Evolutionary conservation across 2,329 filamentous ascomycete species (phyloP).

Genomic region (Cryphonectria parasitica): DNA sequence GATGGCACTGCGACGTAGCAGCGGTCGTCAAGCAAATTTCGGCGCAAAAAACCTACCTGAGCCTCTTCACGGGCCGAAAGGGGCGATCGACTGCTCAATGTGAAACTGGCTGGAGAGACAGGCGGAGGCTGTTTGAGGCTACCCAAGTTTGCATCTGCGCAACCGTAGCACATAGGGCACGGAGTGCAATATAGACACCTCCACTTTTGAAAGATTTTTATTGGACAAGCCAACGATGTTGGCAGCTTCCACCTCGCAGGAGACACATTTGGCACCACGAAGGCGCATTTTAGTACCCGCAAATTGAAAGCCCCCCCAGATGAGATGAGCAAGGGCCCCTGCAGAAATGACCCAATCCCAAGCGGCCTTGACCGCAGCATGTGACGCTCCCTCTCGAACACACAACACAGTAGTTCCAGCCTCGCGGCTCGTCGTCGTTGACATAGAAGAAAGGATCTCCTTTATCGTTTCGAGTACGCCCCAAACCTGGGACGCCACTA

Average conservation of each 20-base stretch:
- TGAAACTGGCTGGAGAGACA: slow-evolving; percentile 21
- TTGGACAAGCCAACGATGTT: background rate
- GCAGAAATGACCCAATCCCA: slow-evolving; percentile 7
- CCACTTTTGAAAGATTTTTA: slow-evolving; percentile 8
- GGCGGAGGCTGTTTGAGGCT: slow-evolving; percentile 3
- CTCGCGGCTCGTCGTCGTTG: background rate
- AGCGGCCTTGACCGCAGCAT: slow-evolving; percentile 3
- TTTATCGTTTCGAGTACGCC: background rate
- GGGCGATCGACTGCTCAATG: slow-evolving; percentile 11
- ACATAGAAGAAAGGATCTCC: background rate
- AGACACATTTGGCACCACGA: background rate
- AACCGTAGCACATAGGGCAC: slow-evolving; percentile 18
- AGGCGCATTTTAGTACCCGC: slow-evolving; percentile 1
- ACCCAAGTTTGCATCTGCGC: slow-evolving; percentile 21
- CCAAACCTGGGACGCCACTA: background rate
- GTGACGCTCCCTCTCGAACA: background rate
- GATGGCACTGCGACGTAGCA: slow-evolving; percentile 13
- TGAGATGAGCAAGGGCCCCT: slow-evolving; percentile 12
- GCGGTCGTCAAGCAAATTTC: slow-evolving; percentile 10
- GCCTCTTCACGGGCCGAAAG: slow-evolving; percentile 20
- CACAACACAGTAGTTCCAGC: background rate
- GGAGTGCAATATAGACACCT: slow-evolving; percentile 18
- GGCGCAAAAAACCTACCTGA: slow-evolving; percentile 16
- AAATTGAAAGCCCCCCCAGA: background rate
- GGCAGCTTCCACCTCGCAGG: background rate